These are phyloP conservation scores for Globisporangium megalacanthum DNA, from an alignment of 352 stramenopile genomes.

Conservation along the genomic window DNA sequence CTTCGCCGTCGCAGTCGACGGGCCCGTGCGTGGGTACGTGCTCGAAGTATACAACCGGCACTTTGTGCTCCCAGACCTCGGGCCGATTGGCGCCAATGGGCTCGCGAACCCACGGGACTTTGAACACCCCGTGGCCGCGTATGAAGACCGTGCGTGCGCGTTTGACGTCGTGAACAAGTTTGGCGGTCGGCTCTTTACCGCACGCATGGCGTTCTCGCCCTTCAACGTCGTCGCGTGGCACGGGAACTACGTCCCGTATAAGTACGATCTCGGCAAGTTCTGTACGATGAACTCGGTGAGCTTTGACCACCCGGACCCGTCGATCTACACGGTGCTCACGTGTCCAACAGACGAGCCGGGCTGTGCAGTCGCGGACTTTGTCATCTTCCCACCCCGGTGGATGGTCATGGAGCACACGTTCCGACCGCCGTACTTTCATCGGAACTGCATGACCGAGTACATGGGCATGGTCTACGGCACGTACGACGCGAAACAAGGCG, in stretches of 20 bases:
- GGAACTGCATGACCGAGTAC: slow-evolving; percentile 97
- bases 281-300: slow-evolving; percentile 94
- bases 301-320: slow-evolving; percentile 96
- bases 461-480: slow-evolving; percentile 96
- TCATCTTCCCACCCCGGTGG: slow-evolving; percentile 96
- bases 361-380: slow-evolving; percentile 95
- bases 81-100: slow-evolving; percentile 95
- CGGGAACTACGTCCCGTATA: slow-evolving; percentile 97
- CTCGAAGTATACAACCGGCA: slow-evolving; percentile 95
- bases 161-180: slow-evolving; percentile 86
- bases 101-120: slow-evolving; percentile 96
- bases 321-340: slow-evolving; percentile 97
- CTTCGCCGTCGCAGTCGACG: slow-evolving; percentile 89
- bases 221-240: slow-evolving; percentile 99
- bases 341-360: slow-evolving; percentile 90
- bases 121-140: slow-evolving; percentile 86
- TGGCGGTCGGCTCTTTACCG: slow-evolving; percentile 86
- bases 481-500: slow-evolving; percentile 94
- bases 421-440: slow-evolving; percentile 93
- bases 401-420: slow-evolving; percentile 92
- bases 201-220: slow-evolving; percentile 81
- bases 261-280: slow-evolving; percentile 96
- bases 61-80: slow-evolving; percentile 93
- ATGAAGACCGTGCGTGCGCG: slow-evolving; percentile 81
- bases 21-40: slow-evolving; percentile 90